Percentiles rank a stretch among this genome's conserved stretches.
Conservation (phyloP, 305 asterid species). For the Plantago rigida region DNA sequence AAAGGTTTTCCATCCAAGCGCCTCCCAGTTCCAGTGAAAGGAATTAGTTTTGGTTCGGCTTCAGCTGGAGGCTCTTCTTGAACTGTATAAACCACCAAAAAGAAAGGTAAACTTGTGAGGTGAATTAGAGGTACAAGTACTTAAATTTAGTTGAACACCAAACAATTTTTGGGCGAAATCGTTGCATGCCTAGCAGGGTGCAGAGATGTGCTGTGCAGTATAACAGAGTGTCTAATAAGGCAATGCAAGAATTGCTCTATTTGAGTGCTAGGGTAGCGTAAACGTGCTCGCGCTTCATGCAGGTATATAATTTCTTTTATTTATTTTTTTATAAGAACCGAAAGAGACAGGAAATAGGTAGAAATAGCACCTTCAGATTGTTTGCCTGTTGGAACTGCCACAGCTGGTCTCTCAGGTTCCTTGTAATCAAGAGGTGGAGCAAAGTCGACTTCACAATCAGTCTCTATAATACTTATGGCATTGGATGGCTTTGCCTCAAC, state of each 20-base stretch:
- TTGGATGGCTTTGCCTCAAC: slow-evolving; percentile 84
- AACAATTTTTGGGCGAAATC: background rate
- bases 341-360: background rate
- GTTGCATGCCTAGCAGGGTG: too few species aligned
- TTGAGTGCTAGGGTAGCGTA: too few species aligned
- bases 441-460: slow-evolving; percentile 98
- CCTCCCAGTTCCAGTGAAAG: slow-evolving; percentile 71
- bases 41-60: slow-evolving; percentile 62
- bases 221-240: too few species aligned
- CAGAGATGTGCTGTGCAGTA: too few species aligned
- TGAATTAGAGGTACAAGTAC: background rate
- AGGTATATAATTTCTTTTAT: too few species aligned
- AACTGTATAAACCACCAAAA: slow-evolving; percentile 1
- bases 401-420: slow-evolving; percentile 74
- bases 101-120: background rate
- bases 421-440: slow-evolving; percentile 98
- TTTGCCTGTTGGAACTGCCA: slow-evolving; percentile 45
- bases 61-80: slow-evolving; percentile 10
- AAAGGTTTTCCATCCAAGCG: slow-evolving; percentile 86
- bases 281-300: too few species aligned
- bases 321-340: too few species aligned
- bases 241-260: too few species aligned
- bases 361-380: slow-evolving; percentile 48
- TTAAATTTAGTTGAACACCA: too few species aligned
- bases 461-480: slow-evolving; percentile 86